These are phyloP conservation scores for Suillus plorans DNA, from an alignment of 768 basidiomycete species.

Conservation along the genomic window DNA sequence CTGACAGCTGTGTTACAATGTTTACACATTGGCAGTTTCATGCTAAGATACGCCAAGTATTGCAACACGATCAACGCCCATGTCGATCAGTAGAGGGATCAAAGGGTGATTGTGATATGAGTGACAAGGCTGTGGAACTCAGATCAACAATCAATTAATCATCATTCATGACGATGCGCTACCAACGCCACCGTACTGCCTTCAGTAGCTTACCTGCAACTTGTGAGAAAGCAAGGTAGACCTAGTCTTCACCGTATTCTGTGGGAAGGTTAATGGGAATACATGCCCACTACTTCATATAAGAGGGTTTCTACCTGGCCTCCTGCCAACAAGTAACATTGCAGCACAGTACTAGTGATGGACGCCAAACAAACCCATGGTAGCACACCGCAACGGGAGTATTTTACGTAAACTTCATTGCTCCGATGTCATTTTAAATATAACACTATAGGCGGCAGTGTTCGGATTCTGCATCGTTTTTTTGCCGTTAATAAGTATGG, in stretches of 20 bases:
- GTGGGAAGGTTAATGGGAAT: background rate
- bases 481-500: background rate
- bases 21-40: background rate
- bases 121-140: background rate
- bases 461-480: background rate
- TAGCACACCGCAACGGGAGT: background rate
- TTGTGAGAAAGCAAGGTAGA: background rate
- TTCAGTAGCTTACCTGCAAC: background rate
- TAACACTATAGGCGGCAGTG: too few relatives aligned
- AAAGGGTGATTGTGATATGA: background rate
- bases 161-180: background rate
- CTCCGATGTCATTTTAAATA: background rate
- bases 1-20: background rate
- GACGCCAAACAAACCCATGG: background rate
- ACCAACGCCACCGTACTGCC: background rate
- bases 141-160: background rate
- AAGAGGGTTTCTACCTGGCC: background rate
- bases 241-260: background rate
- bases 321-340: background rate
- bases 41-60: background rate
- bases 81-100: background rate
- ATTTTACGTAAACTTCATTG: background rate
- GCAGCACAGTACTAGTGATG: background rate
- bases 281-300: background rate
- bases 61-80: background rate